Percentiles rank a stretch among this genome's conserved stretches.
Conservation (phyloP, 148 eudicot species). For the Rhododendron griersonianum region DNA sequence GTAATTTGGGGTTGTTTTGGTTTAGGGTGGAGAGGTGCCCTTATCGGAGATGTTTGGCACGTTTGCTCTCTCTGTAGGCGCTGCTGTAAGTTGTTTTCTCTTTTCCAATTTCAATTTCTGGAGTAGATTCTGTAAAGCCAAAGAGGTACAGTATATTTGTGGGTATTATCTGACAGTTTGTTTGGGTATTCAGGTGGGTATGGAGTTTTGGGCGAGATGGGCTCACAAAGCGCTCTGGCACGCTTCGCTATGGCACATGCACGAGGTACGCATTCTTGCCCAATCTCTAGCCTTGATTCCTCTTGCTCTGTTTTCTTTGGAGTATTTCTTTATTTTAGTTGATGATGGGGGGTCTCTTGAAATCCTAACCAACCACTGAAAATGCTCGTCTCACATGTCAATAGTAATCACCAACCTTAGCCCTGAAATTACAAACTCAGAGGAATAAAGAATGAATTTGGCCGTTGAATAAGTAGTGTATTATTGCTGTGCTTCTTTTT, state of each 20-base stretch:
- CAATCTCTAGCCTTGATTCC: neutral
- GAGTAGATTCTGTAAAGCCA: neutral
- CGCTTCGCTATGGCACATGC: slow-evolving; percentile 99
- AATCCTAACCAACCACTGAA: neutral
- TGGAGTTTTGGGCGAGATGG: slow-evolving; percentile 99
- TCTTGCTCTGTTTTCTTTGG: neutral
- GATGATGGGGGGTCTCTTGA: neutral
- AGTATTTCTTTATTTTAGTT: too few species aligned
- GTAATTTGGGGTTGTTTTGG: neutral
- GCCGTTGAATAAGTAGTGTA: neutral
- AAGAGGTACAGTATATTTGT: neutral
- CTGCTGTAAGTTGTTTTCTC: slow-evolving; percentile 60
- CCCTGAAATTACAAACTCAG: neutral
- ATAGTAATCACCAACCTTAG: neutral
- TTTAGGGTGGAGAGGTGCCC: slow-evolving; percentile 84
- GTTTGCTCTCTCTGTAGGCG: slow-evolving; percentile 92
- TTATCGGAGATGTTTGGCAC: slow-evolving; percentile 84
- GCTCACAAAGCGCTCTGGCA: slow-evolving; percentile 97
- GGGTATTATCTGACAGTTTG: neutral
- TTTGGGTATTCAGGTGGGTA: slow-evolving; percentile 62
- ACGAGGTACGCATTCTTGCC: slow-evolving; percentile 46
- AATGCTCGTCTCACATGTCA: neutral
- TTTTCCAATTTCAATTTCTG: neutral
- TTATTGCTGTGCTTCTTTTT: neutral
- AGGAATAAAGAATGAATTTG: neutral